These are phyloP conservation scores for Ocimum tenuiflorum DNA, from an alignment of 257 asterid species.

Conservation along the genomic window DNA sequence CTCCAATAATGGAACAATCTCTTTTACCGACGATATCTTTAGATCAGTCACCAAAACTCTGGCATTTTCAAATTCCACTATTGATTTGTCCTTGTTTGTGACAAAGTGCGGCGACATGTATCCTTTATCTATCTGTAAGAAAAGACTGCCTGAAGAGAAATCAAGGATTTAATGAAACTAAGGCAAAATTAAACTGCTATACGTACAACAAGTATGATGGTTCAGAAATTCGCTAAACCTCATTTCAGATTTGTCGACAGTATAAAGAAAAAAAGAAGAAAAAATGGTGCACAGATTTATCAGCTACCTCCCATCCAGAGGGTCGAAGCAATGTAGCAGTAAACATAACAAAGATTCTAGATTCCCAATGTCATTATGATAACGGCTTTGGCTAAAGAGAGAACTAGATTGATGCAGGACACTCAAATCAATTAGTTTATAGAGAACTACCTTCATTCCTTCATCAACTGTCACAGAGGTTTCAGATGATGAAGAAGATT, in stretches of 20 bases:
- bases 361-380: background rate
- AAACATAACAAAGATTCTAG: background rate
- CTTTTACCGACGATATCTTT: conserved; percentile 51
- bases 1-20: conserved; percentile 85
- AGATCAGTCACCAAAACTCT: conserved; percentile 86
- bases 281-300: background rate
- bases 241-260: background rate
- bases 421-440: background rate
- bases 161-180: conserved; percentile 48
- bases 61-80: conserved; percentile 77
- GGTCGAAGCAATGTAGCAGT: background rate
- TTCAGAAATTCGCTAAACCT: background rate
- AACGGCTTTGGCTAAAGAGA: background rate
- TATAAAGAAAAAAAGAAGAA: background rate
- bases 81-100: conserved; percentile 64
- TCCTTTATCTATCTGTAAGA: conserved; percentile 95
- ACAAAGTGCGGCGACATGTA: conserved; percentile 87
- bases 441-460: conserved; percentile 83
- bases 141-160: conserved; percentile 75
- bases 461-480: conserved; percentile 74
- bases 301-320: background rate
- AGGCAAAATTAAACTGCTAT: conserved; percentile 20
- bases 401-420: background rate
- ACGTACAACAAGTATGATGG: background rate
- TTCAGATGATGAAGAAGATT: conserved; percentile 75